Base-by-base conservation (phyloP, 441 rosid genomes). In the Manihot esculenta region DNA sequence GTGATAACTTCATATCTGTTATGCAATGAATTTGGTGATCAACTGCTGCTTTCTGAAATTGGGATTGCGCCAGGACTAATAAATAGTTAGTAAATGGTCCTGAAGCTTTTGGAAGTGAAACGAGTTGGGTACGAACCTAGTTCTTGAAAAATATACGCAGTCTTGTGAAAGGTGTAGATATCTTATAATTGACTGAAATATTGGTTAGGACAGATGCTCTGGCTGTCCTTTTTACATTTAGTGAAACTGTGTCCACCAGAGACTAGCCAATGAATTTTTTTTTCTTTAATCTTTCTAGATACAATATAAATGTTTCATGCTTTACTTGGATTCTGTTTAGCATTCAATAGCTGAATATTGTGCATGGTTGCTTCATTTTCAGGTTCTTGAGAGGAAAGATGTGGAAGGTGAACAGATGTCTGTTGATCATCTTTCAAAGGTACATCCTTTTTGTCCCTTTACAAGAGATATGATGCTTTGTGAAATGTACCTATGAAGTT, bases 371-470 rank as follows among this genome's bases (percentile, higher is more conserved):
- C 45, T 60, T 76, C 70, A 66, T 71, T 74, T 80, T 24, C 78
- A 95, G 99, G 89, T 91, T 73, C 82, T 96, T 79, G 90, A 90
- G 70, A 87, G 80, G 81, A 84, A 81, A 77, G 86, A 82, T 72
- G 75, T 69, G 1, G 49, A 72, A 0, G 79, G 76, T 62, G 84
- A 84, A 74, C 84, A 75, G 77, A 73, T 90, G 64, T 82, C 91
- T 42, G 77, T 82, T 41, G 89, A 93, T 78, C 84, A 84, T 82
- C 92, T 96, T 75, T 85, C 90, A 55, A 67, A 59, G 93, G 99
- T 93, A 83, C 11, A 33, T 51, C 0, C 20, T 5, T 47, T 21
- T 64, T 24, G 10, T 23, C 42, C 3, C 62, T 26, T 58, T n/a
- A 13, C 26, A 23, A 54, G 23, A 47, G 17, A 68, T 10, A 55